These are phyloP conservation scores for Quercus aquifolioides DNA, from an alignment of 306 rosid species.

Conservation along the genomic window DNA sequence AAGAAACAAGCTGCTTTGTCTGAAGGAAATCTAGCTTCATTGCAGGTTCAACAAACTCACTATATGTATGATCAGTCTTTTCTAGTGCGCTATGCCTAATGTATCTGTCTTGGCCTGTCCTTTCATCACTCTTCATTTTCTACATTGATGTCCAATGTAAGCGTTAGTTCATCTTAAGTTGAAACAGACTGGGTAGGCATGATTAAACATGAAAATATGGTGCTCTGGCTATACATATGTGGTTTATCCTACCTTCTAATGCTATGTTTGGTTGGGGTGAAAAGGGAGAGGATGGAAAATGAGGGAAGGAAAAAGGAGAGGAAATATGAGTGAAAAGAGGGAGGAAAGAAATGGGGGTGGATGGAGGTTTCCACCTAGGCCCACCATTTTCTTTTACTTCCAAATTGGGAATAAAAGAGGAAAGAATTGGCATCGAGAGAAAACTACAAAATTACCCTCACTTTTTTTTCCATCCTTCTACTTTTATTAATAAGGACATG, in stretches of 20 bases:
- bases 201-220: neutral
- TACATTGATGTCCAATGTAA: neutral
- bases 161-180: neutral
- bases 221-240: neutral
- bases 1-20: slow-evolving; percentile 88
- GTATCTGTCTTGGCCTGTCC: slow-evolving; percentile 16
- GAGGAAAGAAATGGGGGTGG: too few species aligned
- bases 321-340: too few species aligned
- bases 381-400: too few species aligned
- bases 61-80: slow-evolving; percentile 3
- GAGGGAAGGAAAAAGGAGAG: too few species aligned
- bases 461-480: too few species aligned
- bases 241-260: neutral
- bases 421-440: too few species aligned
- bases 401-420: too few species aligned
- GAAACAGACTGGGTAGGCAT: slow-evolving; percentile 2
- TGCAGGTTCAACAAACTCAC: slow-evolving; percentile 61
- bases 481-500: too few species aligned
- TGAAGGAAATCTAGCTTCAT: slow-evolving; percentile 87
- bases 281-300: too few species aligned
- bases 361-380: too few species aligned
- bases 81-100: neutral
- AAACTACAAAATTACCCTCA: too few species aligned
- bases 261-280: too few species aligned
- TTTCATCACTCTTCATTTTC: neutral